Conservation (phyloP, 345 rosid species). For the Hevea brasiliensis region DNA sequence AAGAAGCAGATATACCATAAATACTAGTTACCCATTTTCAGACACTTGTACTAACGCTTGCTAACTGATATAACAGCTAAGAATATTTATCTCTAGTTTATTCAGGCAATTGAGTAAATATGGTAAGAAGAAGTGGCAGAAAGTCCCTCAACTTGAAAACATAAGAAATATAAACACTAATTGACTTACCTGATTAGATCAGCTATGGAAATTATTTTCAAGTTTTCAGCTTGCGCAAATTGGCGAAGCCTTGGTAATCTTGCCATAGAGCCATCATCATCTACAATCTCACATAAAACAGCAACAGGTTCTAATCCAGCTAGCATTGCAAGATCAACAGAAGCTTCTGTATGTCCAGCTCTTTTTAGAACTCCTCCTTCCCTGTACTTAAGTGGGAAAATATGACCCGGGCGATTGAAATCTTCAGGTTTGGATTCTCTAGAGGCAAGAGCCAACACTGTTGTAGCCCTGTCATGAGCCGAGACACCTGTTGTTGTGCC, state of each 20-base stretch:
- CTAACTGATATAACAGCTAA: neutral
- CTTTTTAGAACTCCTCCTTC: slow-evolving; percentile 36
- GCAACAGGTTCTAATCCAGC: slow-evolving; percentile 37
- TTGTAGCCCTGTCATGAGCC: slow-evolving; percentile 32
- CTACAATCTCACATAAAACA: slow-evolving; percentile 35
- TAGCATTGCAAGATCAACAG: slow-evolving; percentile 30
- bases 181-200: slow-evolving; percentile 29
- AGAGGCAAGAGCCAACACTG: slow-evolving; percentile 29
- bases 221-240: slow-evolving; percentile 26
- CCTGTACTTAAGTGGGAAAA: slow-evolving; percentile 35
- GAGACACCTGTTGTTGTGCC: slow-evolving; percentile 39
- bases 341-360: slow-evolving; percentile 40
- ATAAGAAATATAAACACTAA: neutral
- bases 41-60: neutral
- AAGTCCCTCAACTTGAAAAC: neutral
- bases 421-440: slow-evolving; percentile 29
- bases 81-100: neutral
- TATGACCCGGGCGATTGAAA: slow-evolving; percentile 38
- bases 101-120: neutral
- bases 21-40: neutral
- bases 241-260: slow-evolving; percentile 35
- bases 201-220: slow-evolving; percentile 30
- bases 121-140: neutral
- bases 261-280: slow-evolving; percentile 39
- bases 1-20: neutral